Percentiles rank a stretch among this genome's conserved stretches.
Evolutionary conservation across 345 rosid species (phyloP).

Genomic region (Eucalyptus regnans): DNA sequence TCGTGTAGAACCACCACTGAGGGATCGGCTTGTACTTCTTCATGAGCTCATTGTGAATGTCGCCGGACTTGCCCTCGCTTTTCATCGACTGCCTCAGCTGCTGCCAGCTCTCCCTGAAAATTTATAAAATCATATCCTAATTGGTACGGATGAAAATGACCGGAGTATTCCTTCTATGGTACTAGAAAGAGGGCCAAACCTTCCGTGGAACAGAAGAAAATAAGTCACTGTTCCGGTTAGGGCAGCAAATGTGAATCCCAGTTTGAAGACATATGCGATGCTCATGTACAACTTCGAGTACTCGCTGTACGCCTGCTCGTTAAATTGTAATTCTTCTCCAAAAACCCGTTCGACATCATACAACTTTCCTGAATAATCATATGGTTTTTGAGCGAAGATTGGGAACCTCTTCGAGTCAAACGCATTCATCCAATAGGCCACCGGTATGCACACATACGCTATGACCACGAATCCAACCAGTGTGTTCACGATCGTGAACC

Average conservation of each 20-base stretch:
- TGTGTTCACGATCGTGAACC: conserved; percentile 10
- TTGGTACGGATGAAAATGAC: background rate
- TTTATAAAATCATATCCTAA: background rate
- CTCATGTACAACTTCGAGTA: background rate
- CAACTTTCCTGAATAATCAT: background rate
- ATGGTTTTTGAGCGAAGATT: background rate
- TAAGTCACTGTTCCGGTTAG: background rate
- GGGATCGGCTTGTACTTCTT: conserved; percentile 22
- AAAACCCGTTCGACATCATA: background rate
- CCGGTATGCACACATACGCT: background rate
- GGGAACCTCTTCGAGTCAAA: background rate
- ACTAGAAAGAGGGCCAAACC: background rate
- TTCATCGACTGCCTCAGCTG: conserved; percentile 1
- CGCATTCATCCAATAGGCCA: background rate
- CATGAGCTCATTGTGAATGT: conserved; percentile 30
- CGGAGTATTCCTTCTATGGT: background rate
- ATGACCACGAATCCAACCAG: background rate
- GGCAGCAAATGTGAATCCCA: background rate
- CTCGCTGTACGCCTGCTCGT: background rate
- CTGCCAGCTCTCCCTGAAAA: conserved; percentile 2
- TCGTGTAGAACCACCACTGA: conserved; percentile 23
- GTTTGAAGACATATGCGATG: background rate
- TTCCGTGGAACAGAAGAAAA: background rate
- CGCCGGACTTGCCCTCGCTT: background rate
- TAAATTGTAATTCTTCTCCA: background rate